Percentiles rank a stretch among this genome's conserved stretches.
Conservation (phyloP, 495 filamentous ascomycete species). For the Entonaema liquescens region DNA sequence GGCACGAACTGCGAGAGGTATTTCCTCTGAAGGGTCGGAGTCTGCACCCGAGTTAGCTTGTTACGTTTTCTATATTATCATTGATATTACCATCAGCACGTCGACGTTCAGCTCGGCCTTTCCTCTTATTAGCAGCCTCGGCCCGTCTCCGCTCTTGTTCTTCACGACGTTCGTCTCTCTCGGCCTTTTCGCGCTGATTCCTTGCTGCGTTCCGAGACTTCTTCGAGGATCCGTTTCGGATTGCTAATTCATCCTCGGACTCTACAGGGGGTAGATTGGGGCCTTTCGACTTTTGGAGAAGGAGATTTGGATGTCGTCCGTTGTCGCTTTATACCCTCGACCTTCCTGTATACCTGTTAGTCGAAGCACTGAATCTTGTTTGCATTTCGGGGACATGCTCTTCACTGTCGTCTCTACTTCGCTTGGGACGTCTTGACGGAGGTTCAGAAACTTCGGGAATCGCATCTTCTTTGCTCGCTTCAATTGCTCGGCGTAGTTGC, state of each 20-base stretch:
- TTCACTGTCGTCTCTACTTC: slow-evolving; percentile 90
- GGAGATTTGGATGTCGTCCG: slow-evolving; percentile 78
- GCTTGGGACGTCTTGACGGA: slow-evolving; percentile 72
- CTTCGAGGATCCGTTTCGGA: slow-evolving; percentile 63
- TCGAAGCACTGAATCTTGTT: not conserved
- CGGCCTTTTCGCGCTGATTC: slow-evolving; percentile 75
- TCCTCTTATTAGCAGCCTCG: slow-evolving; percentile 77
- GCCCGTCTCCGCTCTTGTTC: slow-evolving; percentile 72
- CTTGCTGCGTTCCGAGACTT: slow-evolving; percentile 72
- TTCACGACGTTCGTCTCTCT: slow-evolving; percentile 77
- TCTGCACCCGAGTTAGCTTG: slow-evolving; percentile 55
- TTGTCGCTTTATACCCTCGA: slow-evolving; percentile 67
- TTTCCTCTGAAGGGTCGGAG: slow-evolving; percentile 68
- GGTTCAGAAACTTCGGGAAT: slow-evolving; percentile 57
- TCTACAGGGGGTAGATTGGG: slow-evolving; percentile 60
- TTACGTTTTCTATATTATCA: slow-evolving; percentile 23
- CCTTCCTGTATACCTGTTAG: slow-evolving; percentile 51
- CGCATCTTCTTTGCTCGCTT: slow-evolving; percentile 88
- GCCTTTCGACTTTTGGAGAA: slow-evolving; percentile 61
- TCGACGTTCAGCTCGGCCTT: slow-evolving; percentile 75
- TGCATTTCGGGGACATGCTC: slow-evolving; percentile 63
- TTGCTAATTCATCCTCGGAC: slow-evolving; percentile 74
- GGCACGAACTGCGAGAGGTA: slow-evolving; percentile 57
- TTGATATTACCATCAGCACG: slow-evolving; percentile 74
- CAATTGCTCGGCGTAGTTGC: slow-evolving; percentile 85